Conservation (phyloP, 805 yeast genomes). For the Wickerhamiella vanderwaltii region DNA sequence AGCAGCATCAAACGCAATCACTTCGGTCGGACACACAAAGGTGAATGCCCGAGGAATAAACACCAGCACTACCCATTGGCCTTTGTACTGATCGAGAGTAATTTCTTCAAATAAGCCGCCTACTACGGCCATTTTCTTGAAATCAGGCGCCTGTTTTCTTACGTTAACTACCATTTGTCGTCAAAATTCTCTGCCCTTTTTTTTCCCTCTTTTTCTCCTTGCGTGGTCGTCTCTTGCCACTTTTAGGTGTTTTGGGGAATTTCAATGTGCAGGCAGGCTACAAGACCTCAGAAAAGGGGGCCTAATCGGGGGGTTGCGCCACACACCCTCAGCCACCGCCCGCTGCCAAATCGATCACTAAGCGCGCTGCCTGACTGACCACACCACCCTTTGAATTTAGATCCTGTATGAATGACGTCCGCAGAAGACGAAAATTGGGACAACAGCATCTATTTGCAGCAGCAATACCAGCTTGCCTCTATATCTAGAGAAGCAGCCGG, state of each 20-base stretch:
- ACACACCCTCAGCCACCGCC: not conserved
- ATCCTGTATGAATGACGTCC: no score
- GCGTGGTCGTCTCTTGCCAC: no score
- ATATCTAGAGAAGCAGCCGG: conserved; percentile 53
- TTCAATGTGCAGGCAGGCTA: no score
- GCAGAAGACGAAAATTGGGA: conserved; percentile 17
- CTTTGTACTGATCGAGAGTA: conserved; percentile 88
- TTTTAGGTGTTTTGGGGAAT: no score
- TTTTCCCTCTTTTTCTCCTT: no score
- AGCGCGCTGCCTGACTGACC: no score
- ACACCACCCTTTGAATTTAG: no score
- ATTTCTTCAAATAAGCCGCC: conserved; percentile 95
- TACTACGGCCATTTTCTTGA: conserved; percentile 94
- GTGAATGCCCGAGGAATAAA: conserved; percentile 99
- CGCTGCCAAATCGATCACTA: no score
- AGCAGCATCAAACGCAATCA: conserved; percentile 96
- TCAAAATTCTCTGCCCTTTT: no score
- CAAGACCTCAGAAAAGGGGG: not conserved
- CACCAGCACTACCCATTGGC: conserved; percentile 94
- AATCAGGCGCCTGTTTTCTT: conserved; percentile 75
- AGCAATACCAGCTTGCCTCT: conserved; percentile 61
- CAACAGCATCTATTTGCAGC: conserved; percentile 47
- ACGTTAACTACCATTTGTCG: no score
- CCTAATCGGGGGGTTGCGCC: conserved; percentile 1
- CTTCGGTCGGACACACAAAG: conserved; percentile 98